A percentile compares a stretch with the other conserved stretches of the same genome.
Evolutionary conservation across 2,329 filamentous ascomycete species (phyloP).

Genomic region (Colletotrichum euphorbiae): DNA sequence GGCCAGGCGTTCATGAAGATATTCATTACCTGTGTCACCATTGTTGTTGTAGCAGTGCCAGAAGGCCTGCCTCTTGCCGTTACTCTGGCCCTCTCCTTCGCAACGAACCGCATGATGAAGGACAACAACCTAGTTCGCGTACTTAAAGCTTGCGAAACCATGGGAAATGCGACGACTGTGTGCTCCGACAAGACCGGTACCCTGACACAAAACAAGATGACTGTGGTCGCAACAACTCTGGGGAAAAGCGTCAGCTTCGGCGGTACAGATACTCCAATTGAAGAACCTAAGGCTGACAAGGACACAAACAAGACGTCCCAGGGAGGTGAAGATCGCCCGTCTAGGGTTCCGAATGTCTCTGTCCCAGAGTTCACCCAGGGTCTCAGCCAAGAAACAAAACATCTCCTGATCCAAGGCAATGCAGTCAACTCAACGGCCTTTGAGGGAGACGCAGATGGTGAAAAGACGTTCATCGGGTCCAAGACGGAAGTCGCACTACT

Average conservation of each 20-base stretch:
- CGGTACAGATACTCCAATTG: constrained; percentile 45
- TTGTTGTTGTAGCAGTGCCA: constrained; percentile 76
- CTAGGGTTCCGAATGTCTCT: constrained; percentile 24
- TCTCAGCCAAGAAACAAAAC: constrained; percentile 43
- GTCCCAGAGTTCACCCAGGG: constrained; percentile 18
- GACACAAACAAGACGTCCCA: constrained; percentile 43
- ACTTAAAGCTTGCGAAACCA: constrained; percentile 75
- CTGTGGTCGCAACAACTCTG: constrained; percentile 77
- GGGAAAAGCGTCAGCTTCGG: constrained; percentile 56
- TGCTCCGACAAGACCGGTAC: constrained; percentile 59
- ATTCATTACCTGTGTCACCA: constrained; percentile 73
- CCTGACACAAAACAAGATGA: constrained; percentile 73
- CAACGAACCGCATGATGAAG: constrained; percentile 75
- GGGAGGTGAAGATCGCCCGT: neutral
- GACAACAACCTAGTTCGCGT: constrained; percentile 78
- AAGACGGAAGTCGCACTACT: constrained; percentile 83
- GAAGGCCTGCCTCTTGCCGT: constrained; percentile 76
- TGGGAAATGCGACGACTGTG: constrained; percentile 79
- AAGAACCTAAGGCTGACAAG: constrained; percentile 44
- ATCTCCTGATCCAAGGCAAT: constrained; percentile 70
- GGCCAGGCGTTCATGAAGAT: constrained; percentile 70
- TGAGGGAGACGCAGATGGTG: constrained; percentile 71
- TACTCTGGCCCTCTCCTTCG: constrained; percentile 75
- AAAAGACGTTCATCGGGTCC: constrained; percentile 73
- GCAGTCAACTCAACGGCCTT: constrained; percentile 78